Evolutionary conservation across 495 filamentous ascomycete genomes (phyloP).

Genomic region (Corynascus novoguineensis): DNA sequence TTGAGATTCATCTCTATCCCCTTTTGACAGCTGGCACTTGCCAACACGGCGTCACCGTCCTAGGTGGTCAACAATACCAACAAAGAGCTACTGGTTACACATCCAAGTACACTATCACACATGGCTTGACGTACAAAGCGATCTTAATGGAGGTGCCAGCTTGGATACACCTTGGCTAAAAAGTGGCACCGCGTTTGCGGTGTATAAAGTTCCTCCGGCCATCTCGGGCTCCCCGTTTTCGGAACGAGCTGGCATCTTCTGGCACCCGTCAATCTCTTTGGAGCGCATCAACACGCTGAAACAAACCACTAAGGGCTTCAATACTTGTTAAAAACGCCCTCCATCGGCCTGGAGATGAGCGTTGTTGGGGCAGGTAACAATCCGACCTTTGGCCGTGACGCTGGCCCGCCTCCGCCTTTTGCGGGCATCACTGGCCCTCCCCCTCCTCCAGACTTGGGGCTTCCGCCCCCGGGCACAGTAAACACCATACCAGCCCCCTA

Average conservation of each 20-base stretch:
- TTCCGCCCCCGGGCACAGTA: conserved; percentile 12
- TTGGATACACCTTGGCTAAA: not conserved
- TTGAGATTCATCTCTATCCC: not conserved
- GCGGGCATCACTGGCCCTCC: not conserved
- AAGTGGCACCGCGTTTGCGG: not conserved
- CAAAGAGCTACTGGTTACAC: not conserved
- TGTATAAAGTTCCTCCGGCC: not conserved
- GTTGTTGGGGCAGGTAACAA: conserved; percentile 20
- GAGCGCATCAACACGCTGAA: conserved; percentile 7
- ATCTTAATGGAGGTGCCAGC: not conserved
- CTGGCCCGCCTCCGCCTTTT: conserved; percentile 21
- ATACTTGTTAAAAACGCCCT: not conserved
- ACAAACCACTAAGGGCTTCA: not conserved
- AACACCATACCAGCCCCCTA: not conserved
- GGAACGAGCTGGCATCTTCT: not conserved
- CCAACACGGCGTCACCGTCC: not conserved
- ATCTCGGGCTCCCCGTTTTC: not conserved
- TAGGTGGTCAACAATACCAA: not conserved
- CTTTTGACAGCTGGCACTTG: not conserved
- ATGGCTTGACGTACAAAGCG: conserved; percentile 1
- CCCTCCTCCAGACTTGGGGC: not conserved
- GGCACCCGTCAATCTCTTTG: not conserved
- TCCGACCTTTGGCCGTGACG: conserved; percentile 24
- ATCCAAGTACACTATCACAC: not conserved
- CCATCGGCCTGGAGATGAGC: conserved; percentile 2